Percentiles rank a stretch among this genome's conserved stretches.
These are phyloP conservation scores for Beta corolliflora DNA, from an alignment of 179 eudicot species.

Conservation along the genomic window DNA sequence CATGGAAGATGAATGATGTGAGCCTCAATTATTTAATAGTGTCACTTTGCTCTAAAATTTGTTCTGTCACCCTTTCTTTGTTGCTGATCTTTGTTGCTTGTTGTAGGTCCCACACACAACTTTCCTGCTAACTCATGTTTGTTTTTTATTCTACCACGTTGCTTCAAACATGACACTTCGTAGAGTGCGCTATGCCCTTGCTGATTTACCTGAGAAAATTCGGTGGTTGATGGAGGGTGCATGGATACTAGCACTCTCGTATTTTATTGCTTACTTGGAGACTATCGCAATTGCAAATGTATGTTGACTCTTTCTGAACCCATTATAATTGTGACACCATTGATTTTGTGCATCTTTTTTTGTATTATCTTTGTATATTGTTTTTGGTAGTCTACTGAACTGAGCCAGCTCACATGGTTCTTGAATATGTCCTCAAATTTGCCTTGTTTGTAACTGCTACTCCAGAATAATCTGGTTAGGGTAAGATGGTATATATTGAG, in stretches of 20 bases:
- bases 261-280: conserved; percentile 95
- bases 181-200: conserved; percentile 69
- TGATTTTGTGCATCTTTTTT: not conserved
- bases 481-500: not conserved
- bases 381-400: not conserved
- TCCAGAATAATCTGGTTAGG: not conserved
- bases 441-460: not conserved
- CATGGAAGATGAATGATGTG: conserved; percentile 98
- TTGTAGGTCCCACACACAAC: conserved; percentile 96
- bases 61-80: not conserved
- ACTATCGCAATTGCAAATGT: conserved; percentile 90
- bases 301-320: conserved; percentile 31
- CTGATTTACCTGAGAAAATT: conserved; percentile 64
- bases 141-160: conserved; percentile 93
- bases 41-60: not conserved
- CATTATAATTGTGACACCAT: not conserved
- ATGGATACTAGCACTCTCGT: conserved; percentile 88
- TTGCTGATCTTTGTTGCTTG: not conserved
- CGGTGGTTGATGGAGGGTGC: conserved; percentile 77
- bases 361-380: not conserved
- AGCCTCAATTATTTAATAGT: conserved; percentile 30
- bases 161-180: conserved; percentile 92
- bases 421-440: not conserved
- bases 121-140: conserved; percentile 82
- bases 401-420: not conserved